phyloP scores from a whole-genome alignment of 306 rosid genomes.

The Coriaria nepalensis region DNA sequence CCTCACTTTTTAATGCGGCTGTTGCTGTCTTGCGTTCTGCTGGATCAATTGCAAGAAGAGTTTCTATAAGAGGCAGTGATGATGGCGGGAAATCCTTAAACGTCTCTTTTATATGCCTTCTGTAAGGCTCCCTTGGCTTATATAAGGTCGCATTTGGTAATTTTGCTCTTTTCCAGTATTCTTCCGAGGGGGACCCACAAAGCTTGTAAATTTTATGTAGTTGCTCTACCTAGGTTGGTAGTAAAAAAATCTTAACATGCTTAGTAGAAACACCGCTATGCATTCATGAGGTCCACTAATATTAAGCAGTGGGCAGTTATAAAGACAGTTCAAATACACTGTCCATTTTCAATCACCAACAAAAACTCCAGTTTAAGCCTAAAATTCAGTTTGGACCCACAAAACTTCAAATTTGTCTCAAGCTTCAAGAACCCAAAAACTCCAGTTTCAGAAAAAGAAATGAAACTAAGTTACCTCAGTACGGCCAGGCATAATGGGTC shows the following conservation, averaged over 20 bases:
- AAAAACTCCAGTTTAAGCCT: too few species aligned
- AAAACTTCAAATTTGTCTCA: too few species aligned
- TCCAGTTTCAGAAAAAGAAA: neutral
- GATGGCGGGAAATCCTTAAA: slow-evolving; percentile 55
- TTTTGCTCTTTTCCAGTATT: slow-evolving; percentile 56
- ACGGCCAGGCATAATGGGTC: slow-evolving; percentile 76
- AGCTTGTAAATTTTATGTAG: slow-evolving; percentile 67
- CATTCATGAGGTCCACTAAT: too few species aligned
- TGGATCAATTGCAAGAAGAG: slow-evolving; percentile 66
- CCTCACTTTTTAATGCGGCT: slow-evolving; percentile 50
- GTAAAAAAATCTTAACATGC: slow-evolving; percentile 8
- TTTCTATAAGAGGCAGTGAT: slow-evolving; percentile 46
- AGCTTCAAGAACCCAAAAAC: neutral
- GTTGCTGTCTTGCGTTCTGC: slow-evolving; percentile 55
- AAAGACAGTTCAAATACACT: too few species aligned
- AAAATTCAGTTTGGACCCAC: too few species aligned
- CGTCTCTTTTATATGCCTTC: slow-evolving; percentile 50
- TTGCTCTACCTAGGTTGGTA: slow-evolving; percentile 51
- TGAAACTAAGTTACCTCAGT: slow-evolving; percentile 43
- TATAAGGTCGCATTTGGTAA: slow-evolving; percentile 62
- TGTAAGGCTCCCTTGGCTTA: slow-evolving; percentile 57
- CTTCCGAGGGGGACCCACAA: slow-evolving; percentile 74
- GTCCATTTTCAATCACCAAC: too few species aligned
- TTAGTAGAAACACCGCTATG: neutral
- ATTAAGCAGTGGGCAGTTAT: too few species aligned